These are phyloP conservation scores for apple (Malus domestica) DNA, from an alignment of 306 rosid genomes.

Conservation along the genomic window ASM211411v1 NC_041791.1:35122501-35123000, in stretches of 20 bases:
- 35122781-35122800: conserved; percentile 8
- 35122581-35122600: neutral
- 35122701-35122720: neutral
- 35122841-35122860: neutral
- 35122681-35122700: conserved; percentile 1
- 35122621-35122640: neutral
- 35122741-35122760: neutral
- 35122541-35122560: no score
- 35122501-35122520: no score
- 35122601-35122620: neutral
- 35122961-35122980: conserved; percentile 41
- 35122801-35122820: neutral
- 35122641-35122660: no score
- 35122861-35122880: neutral
- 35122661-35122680: neutral
- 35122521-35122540: no score
- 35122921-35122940: conserved; percentile 56
- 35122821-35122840: neutral
- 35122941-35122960: conserved; percentile 42
- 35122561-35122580: no score
- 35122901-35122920: neutral
- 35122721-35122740: neutral
- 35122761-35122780: neutral
- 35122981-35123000: conserved; percentile 57
- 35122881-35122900: neutral